Percentiles rank a stretch among this genome's conserved stretches.
These are phyloP conservation scores for Tricholoma matsutake DNA, from an alignment of 768 basidiomycete species.

Conservation along the genomic window DNA sequence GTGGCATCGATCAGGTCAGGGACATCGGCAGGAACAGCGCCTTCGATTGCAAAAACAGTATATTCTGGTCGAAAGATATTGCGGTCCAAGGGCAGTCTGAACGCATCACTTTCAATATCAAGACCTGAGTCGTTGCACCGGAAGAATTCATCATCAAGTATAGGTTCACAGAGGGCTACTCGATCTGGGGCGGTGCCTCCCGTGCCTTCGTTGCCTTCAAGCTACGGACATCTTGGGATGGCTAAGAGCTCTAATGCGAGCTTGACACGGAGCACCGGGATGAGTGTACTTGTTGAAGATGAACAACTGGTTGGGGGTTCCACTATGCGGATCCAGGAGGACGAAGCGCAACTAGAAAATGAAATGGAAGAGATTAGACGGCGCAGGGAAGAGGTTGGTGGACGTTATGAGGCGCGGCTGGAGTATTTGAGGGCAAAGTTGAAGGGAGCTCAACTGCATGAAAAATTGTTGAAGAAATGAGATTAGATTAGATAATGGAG, in stretches of 20 bases:
- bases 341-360: slow-evolving; percentile 40
- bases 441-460: slow-evolving; percentile 81
- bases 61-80: slow-evolving; percentile 36
- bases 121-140: slow-evolving; percentile 44
- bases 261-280: slow-evolving; percentile 45
- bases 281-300: slow-evolving; percentile 51
- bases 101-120: slow-evolving; percentile 23
- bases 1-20: slow-evolving; percentile 51
- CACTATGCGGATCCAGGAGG: slow-evolving; percentile 25
- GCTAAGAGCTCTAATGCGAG: slow-evolving; percentile 44
- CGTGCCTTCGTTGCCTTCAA: slow-evolving; percentile 31
- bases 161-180: slow-evolving; percentile 43
- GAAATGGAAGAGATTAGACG: slow-evolving; percentile 71
- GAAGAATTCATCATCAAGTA: slow-evolving; percentile 60
- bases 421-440: slow-evolving; percentile 80
- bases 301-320: slow-evolving; percentile 28
- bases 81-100: slow-evolving; percentile 32
- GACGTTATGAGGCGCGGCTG: slow-evolving; percentile 70
- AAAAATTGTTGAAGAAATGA: slow-evolving; percentile 69
- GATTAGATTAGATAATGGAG: slow-evolving; percentile 21
- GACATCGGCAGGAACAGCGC: slow-evolving; percentile 47
- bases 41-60: slow-evolving; percentile 45
- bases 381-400: slow-evolving; percentile 66
- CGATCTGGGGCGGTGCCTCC: slow-evolving; percentile 28
- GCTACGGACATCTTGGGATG: slow-evolving; percentile 30